Evolutionary conservation across 306 rosid genomes (phyloP), one percentile per base, ranked within the genome.

Genomic region (Castanospermum australe): DNA sequence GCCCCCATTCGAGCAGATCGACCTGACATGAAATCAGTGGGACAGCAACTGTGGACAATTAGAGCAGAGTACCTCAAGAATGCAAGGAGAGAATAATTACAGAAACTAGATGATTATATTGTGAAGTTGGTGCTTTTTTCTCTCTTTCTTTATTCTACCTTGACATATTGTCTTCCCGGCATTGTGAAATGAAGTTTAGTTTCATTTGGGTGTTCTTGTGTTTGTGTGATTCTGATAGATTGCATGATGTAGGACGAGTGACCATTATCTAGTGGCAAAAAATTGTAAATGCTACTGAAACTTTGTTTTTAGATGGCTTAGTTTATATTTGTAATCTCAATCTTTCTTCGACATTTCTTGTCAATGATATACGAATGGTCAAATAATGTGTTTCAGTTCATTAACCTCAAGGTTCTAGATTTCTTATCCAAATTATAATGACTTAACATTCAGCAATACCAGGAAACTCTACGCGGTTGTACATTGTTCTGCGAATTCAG

Each of bases 11-110:
- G 99, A 69, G 28, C 86, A 4, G 94, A 91, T 64, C 83, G 98
- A 51, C 99, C 99, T 1, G 94, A 90, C 85, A 95, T 95, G 99
- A 93, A 93, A 82, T 15, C 85, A 4, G 98, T 89, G 66, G 91
- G 94, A 33, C 93, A 95, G 92, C 93, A 90, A 82, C 59, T 95
- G 73, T 95, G 99, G 99, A 73, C 93, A 33, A 88, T 93, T 79
- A 89, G 99, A 69, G 97, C 97, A 55, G 92, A 88, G 51, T 93
- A 95, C 80, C 66, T 90, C 48, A 93, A 79, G 79, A 87, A 90
- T 71, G 63, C 79, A 61, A 88, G 78, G 67, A 92, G 80, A 79
- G 83, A 79, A 30, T 90, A 78, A 77, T 64, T 18, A 17, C 20
- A 36, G 70, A 73, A 60, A 32, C 15, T 32, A 12, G 28, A 39